Base-by-base conservation (phyloP, 768 basidiomycete species). In the Rhodosporidiobolus odoratus region DNA sequence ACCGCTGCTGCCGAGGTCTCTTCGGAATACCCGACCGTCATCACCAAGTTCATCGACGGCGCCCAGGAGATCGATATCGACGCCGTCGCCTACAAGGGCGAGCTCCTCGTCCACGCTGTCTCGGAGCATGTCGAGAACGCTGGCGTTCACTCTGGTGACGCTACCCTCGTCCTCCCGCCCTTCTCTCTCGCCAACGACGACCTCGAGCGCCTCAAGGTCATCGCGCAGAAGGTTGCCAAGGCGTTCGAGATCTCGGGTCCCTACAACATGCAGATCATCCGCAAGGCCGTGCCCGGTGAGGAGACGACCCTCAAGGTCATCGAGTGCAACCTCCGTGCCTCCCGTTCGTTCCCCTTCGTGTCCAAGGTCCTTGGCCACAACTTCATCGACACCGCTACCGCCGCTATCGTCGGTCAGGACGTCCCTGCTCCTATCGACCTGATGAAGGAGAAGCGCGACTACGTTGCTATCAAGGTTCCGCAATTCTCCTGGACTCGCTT, bases 251-350 rank as follows among this genome's bases (percentile, higher is more conserved):
- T 99, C 62, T 96, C 92, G 35, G 96, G 96, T 43, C 96, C 96
- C 12, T 99, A 87, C 87, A 99, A 99, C 80, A 99, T 99, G 94
- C 96, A 99, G 80, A 86, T 99, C 80, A 98, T 99, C 82, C 87
- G 90, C 79, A 91, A 92, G 79, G 84, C 83, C 17, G 80, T 85
- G 3, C 83, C 83, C 9, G 83, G 83, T 32, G 72, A 69, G 35
- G 84, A 86, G 68, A 81, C 87, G 17, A 85, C 87, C 66, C 86
- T 98, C 75, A 98, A 95, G 83, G 96, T 98, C 74, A 99, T 99
- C 74, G 96, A 99, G 81, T 99, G 96, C 81, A 99, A 99, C 81
- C 83, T 98, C 41, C 91, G 96, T 67, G 96, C 96, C 23, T 98
- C 95, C 34, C 88, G 96, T 30, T 95, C 92, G 38, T 98, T 98